Base-by-base conservation (phyloP, 176 grass and related monocot genomes). In the Aegilops tauschii region DNA sequence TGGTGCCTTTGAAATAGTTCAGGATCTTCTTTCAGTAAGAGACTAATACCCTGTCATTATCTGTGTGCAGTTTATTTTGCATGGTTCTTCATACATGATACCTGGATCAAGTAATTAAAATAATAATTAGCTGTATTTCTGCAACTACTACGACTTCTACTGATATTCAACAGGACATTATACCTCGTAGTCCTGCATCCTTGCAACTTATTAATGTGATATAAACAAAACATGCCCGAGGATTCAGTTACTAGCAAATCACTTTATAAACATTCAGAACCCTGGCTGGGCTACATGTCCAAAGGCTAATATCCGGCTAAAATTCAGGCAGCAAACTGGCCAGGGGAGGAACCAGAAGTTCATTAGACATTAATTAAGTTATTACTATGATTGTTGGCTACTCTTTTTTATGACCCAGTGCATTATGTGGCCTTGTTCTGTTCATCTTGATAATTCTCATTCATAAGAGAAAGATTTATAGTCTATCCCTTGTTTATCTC, bases 1-100 rank as follows among this genome's bases (percentile, higher is more conserved):
- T 76, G 86, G 76, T 87, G 90, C 93, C 77, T 98, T 98, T 90
- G 96, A 98, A 82, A 94, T 85, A 72, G 87, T 98, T 52, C 93
- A 98, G 56, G 84, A 94, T 87, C 86, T 98, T 88, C 90, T 98
- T 76, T 88, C 16, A 80, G 96, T 98, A 93, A 88, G 92, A 66
- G 23, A 69, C 35, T 84, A 28, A 50, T 2, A 49, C 42, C 80
- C 70, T 88, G 34, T 82, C 89, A 40, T 50, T 45, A 79, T 30
- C 5, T 4, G 16, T 36, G 25, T 25, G 77, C 27, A 69, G 34
- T 86, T 80, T 84, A 79, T 68, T 84, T 87, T 75, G 27, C 81
- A 87, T 87, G 39, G 21, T 35, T 56, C 65, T 72, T 65, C n/a
- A 31, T 80, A 63, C 17, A 64, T 78, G 9, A 61, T 27, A 56